Base-by-base conservation (phyloP, 2,329 filamentous ascomycete genomes). In the Plectosphaerella plurivora region DNA sequence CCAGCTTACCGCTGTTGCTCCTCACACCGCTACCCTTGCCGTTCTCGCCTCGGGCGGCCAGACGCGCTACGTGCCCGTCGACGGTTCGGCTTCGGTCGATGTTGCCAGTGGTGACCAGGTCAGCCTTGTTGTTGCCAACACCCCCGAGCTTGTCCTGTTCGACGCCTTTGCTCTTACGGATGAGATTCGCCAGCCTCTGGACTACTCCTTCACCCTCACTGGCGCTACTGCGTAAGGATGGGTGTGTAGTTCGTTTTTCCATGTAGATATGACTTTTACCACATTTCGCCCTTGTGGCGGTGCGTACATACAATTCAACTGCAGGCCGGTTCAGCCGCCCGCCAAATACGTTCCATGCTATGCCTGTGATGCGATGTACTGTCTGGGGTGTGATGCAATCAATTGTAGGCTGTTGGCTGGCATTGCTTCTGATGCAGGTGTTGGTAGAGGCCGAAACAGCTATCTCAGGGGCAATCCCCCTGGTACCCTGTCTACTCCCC, bases 121-220 rank as follows among this genome's bases (percentile, higher is more conserved):
- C 8, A 73, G 62, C 41, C 62, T 79, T 36, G 70, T 78, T 9
- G 67, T 79, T 41, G 76, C 68, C 14, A 78, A 79, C 56, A 76
- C 76, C 3, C 76, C 76, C 8, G 63, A 63, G 8, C 55, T 64
- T 47, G 63, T 75, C 24, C 60, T 70, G 47, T 79, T 75, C 54
- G 73, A 78, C 56, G 67, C 72, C 3, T 75, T 74, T 52, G 54
- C 66, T 33, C 59, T 73, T 18, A 66, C 57, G 2, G 61, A 62
- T 3, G 71, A 69, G 20, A 71, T 68, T 0, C 68, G 61, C 24
- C 60, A 61, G 37, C 72, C 72, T 1, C 51, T 75, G 18, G 66
- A 74, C 45, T 75, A 73, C 50, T 66, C 65, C 6, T 59, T 72
- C 16, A 65, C 56, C 12, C 41, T 72, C 5, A 62, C 64, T 3